Evolutionary conservation across 1,284 basidiomycete genomes (phyloP), one percentile per base, ranked within the genome.

Genomic region (Lentinula novae-zelandiae): DNA sequence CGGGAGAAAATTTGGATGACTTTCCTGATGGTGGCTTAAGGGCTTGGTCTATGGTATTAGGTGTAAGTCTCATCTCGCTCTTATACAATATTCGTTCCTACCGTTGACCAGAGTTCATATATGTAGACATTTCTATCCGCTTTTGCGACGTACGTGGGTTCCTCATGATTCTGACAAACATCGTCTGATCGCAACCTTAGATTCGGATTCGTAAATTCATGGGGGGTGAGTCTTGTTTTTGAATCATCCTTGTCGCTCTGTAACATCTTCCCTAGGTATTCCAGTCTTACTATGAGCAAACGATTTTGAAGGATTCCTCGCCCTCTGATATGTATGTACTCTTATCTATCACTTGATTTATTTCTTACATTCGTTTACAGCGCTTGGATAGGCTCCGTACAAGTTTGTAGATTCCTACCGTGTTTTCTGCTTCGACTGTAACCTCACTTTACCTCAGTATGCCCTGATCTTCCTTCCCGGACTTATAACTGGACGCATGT

Each of bases 341-440:
- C 10, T 22, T n/a, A 10, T 17, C 9, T 31, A 8, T n/a, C 15
- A 31, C 33, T 27, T 53, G 27, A 51, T 38, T 5, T 34, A 36
- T 49, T n/a, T 52, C 27, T 44, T n/a, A 51, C 31, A 42, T 36
- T 15, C 46, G 51, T 22, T 15, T 50, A 8, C 48, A 82, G 79
- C 17, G 76, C 81, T 27, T 85, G 82, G 83, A 82, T 85, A 53
- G 82, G 82, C 5, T 81, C 82, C 31, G 53, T 60, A 17, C 60
- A 60, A 38, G 60, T 57, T 27, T 4, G 51, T 36, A 15, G 17
- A 31, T n/a, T n/a, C 13, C 0, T n/a, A 22, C 49, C 31, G 38
- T 39, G 3, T 31, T 13, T n/a, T 40, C 33, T 27, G 3, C 27
- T 17, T 50, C 38, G 44, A 46, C 44, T 10, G 12, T 31, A 12